Evolutionary conservation across 2,329 filamentous ascomycete genomes (phyloP).

Genomic region (Scedosporium dehoogii): DNA sequence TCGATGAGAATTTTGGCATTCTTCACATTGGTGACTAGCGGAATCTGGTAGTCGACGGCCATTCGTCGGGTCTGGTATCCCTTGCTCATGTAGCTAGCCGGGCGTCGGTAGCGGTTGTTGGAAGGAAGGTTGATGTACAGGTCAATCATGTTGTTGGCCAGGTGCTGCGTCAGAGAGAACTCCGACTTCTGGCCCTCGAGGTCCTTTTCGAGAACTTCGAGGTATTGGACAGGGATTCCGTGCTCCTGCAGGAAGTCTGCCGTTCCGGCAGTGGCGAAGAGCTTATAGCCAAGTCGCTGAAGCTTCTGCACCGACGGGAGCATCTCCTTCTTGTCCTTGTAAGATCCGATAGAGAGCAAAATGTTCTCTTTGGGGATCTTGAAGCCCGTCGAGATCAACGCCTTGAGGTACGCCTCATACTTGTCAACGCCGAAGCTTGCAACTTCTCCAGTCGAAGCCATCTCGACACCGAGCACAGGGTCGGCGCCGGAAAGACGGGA

Average conservation of each 20-base stretch:
- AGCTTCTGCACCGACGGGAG: slow-evolving; percentile 84
- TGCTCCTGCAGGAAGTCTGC: slow-evolving; percentile 95
- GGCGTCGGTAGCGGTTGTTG: slow-evolving; percentile 91
- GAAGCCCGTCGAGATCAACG: slow-evolving; percentile 90
- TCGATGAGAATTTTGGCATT: slow-evolving; percentile 97
- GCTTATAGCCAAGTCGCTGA: slow-evolving; percentile 83
- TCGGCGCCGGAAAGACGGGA: slow-evolving; percentile 92
- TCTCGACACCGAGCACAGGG: slow-evolving; percentile 93
- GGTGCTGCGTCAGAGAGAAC: slow-evolving; percentile 91
- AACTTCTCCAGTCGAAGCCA: slow-evolving; percentile 98
- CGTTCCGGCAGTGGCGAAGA: slow-evolving; percentile 93
- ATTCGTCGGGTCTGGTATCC: slow-evolving; percentile 94
- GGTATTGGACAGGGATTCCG: slow-evolving; percentile 81
- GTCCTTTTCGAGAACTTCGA: slow-evolving; percentile 72
- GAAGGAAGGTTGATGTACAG: slow-evolving; percentile 99
- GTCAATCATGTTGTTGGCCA: slow-evolving; percentile 96
- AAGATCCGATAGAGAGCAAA: slow-evolving; percentile 87
- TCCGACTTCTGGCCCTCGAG: slow-evolving; percentile 85
- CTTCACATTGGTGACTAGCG: slow-evolving; percentile 96
- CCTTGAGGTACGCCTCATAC: slow-evolving; percentile 97
- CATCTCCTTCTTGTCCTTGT: slow-evolving; percentile 98
- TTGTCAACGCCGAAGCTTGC: slow-evolving; percentile 93
- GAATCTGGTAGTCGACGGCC: slow-evolving; percentile 96
- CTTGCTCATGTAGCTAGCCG: slow-evolving; percentile 97
- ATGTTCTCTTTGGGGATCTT: slow-evolving; percentile 93